These are phyloP conservation scores for Phytophthora melonis DNA, from an alignment of 352 stramenopile species.

Conservation along the genomic window DNA sequence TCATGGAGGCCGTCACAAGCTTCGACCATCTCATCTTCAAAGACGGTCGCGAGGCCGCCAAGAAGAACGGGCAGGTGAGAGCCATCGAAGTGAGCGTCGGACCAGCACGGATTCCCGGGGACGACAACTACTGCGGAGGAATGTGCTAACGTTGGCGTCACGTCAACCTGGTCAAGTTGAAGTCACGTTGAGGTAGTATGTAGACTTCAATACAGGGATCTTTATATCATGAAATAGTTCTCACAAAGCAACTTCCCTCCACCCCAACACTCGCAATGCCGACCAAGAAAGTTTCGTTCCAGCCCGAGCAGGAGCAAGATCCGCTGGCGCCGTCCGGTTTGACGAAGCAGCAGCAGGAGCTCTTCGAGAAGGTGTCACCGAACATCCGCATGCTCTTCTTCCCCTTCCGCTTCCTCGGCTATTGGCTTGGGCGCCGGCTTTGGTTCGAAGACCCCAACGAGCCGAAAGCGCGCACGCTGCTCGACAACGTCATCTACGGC, in stretches of 20 bases:
- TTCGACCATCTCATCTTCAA: conserved; percentile 54
- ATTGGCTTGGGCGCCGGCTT: conserved; percentile 26
- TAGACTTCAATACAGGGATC: neutral
- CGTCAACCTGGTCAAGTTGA: conserved; percentile 21
- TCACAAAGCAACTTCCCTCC: conserved; percentile 13
- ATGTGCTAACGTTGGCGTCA: conserved; percentile 46
- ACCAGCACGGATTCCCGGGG: conserved; percentile 42
- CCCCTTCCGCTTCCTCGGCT: conserved; percentile 34
- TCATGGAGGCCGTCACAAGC: conserved; percentile 50
- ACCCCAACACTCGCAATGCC: conserved; percentile 1
- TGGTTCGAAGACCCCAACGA: conserved; percentile 21
- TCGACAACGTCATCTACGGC: conserved; percentile 48
- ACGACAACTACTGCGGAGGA: conserved; percentile 59
- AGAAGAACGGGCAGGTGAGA: conserved; percentile 52
- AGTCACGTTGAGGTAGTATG: neutral
- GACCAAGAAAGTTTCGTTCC: conserved; percentile 12
- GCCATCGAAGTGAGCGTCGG: conserved; percentile 58
- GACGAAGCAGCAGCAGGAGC: conserved; percentile 7
- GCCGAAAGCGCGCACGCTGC: conserved; percentile 20
- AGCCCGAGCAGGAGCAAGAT: conserved; percentile 11
- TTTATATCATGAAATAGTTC: neutral
- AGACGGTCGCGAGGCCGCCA: conserved; percentile 34
- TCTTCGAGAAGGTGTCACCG: conserved; percentile 30
- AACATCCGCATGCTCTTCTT: conserved; percentile 33
- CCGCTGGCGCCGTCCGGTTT: conserved; percentile 9